Evolutionary conservation across 352 stramenopile species (phyloP), one percentile per base, ranked within the genome.

Genomic region (Phytophthora hibernalis): DNA sequence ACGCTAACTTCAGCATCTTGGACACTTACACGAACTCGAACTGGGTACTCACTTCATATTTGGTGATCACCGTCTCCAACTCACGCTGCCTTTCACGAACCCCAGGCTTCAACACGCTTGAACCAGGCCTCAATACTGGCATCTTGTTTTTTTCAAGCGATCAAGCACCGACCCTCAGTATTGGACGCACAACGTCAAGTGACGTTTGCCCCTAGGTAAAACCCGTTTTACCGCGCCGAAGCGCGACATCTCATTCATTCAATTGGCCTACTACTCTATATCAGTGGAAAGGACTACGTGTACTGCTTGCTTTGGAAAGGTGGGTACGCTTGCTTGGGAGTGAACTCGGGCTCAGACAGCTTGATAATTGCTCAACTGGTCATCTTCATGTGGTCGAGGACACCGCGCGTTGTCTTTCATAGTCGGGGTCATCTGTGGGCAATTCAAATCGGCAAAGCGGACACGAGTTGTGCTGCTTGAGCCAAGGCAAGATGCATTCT

Each of bases 391-490:
- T 68, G n/a, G 54, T 68, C 16, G 66, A 54, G 10, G 68, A 61
- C 22, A 58, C 45, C 44, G 72, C 64, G 20, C 68, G 78, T 63
- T 83, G 83, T 31, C 82, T 74, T 53, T 93, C 88, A 43, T 96
- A 96, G 48, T 96, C 88, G 33, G 77, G 57, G 54, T 96, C 88
- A 49, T 96, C 88, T 52, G 88, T 96, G 5, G 88, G 86, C 15
- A 96, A 65, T 62, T 96, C 88, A 47, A 87, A 90, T 44, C 88
- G 86, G 47, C 88, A 96, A 40, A 96, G 82, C 20, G 88, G 88
- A 38, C 88, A 96, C 61, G 88, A 96, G 47, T 96, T 96, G 73
- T 96, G 88, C 78, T 95, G 79, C 60, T 93, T 91, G 37, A 96
- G 76, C 88, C 88, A 96, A 40, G 88, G 88, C 42, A 92, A 70